Conservation (phyloP, 257 asterid genomes). For the Echites panduratus region DNA sequence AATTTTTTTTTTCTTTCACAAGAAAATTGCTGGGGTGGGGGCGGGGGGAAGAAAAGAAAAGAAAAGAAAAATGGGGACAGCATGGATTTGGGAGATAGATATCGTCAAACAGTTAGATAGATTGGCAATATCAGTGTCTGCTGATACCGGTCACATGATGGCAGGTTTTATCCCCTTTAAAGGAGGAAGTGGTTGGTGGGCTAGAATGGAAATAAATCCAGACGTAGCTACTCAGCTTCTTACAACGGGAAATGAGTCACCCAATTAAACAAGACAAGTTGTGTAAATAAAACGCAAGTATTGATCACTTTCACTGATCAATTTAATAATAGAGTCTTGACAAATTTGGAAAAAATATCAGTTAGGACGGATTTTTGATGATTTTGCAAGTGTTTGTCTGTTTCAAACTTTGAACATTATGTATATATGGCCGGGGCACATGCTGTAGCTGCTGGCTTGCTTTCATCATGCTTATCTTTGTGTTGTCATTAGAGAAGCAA, state of each 20-base stretch:
- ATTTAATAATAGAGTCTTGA: background rate
- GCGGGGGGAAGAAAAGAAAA: too few species aligned
- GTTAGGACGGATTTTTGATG: background rate
- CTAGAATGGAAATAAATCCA: background rate
- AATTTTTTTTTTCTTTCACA: too few species aligned
- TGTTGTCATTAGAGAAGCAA: background rate
- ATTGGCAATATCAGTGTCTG: background rate
- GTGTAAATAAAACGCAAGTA: background rate
- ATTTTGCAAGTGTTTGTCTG: background rate
- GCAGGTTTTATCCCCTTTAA: background rate
- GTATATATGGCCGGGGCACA: too few species aligned
- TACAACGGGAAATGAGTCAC: background rate
- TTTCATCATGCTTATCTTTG: background rate
- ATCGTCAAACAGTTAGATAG: background rate
- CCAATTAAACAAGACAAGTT: background rate
- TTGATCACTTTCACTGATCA: background rate
- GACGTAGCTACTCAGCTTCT: background rate
- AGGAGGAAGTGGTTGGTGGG: background rate
- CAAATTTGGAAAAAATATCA: background rate
- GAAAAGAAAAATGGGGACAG: too few species aligned
- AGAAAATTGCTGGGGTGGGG: too few species aligned
- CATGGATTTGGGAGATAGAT: too few species aligned
- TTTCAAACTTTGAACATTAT: background rate
- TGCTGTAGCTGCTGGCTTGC: background rate
- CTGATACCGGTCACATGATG: constrained; percentile 2